Conservation (phyloP, 2,329 filamentous ascomycete species). For the Daldinia eschscholtzii region DNA sequence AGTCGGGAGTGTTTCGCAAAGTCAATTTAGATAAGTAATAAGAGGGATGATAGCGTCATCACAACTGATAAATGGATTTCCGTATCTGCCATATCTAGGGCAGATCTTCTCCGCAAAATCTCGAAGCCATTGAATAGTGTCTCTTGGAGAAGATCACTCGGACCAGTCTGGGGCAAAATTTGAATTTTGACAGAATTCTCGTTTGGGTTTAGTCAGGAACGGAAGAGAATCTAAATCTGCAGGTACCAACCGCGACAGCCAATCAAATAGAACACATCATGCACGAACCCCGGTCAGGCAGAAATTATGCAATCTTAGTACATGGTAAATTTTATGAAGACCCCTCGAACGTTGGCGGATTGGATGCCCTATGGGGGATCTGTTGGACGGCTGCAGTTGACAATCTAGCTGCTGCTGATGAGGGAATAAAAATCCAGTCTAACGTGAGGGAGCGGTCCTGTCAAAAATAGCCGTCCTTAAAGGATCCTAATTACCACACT, state of each 20-base stretch:
- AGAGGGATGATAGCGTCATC: slow-evolving; percentile 22
- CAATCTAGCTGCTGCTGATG: neutral
- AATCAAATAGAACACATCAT: slow-evolving; percentile 28
- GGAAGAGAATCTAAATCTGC: slow-evolving; percentile 30
- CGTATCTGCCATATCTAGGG: slow-evolving; percentile 20
- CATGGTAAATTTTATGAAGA: slow-evolving; percentile 39
- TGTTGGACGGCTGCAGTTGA: neutral
- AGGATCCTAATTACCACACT: slow-evolving; percentile 9
- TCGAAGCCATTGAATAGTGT: slow-evolving; percentile 4
- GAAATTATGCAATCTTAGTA: slow-evolving; percentile 44
- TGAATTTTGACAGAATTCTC: slow-evolving; percentile 26
- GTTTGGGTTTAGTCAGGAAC: slow-evolving; percentile 44
- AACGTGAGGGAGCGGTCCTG: neutral
- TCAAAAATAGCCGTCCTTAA: slow-evolving; percentile 23
- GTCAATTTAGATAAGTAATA: neutral
- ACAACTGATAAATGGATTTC: slow-evolving; percentile 30
- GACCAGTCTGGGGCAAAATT: slow-evolving; percentile 42
- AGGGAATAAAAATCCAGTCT: slow-evolving; percentile 9
- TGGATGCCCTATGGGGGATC: slow-evolving; percentile 10
- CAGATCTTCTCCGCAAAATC: slow-evolving; percentile 42
- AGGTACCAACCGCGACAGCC: slow-evolving; percentile 34
- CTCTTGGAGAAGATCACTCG: slow-evolving; percentile 32
- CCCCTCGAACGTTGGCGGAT: slow-evolving; percentile 8
- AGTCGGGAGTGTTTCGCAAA: neutral
- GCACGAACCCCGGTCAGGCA: slow-evolving; percentile 29